These are phyloP conservation scores for Populus davidiana DNA, from an alignment of 345 rosid genomes.

Conservation along the genomic window DNA sequence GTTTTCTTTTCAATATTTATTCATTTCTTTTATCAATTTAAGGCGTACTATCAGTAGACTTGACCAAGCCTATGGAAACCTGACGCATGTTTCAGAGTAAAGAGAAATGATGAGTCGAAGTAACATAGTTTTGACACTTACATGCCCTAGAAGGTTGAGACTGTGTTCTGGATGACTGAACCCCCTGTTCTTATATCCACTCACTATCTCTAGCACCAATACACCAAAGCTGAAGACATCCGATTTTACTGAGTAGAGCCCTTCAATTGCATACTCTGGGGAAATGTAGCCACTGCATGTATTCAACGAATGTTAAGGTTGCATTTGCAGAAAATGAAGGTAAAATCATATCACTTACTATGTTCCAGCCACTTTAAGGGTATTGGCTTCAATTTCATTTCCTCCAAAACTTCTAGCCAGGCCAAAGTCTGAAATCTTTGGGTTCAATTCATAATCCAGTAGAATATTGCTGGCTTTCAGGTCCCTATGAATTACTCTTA, in stretches of 20 bases:
- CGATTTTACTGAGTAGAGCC: conserved; percentile 4
- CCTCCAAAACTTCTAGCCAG: conserved; percentile 6
- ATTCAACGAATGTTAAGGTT: neutral
- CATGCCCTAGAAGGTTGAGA: conserved; percentile 1
- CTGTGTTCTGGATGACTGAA: neutral
- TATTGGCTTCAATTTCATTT: conserved; percentile 2
- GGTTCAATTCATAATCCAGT: neutral
- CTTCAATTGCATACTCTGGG: conserved; percentile 5
- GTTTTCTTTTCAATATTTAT: neutral
- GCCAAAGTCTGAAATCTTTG: conserved; percentile 13
- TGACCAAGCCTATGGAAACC: neutral
- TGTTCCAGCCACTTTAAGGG: conserved; percentile 3
- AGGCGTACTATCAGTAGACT: neutral
- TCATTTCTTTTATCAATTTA: neutral
- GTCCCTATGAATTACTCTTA: conserved; percentile 11
- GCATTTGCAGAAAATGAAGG: neutral
- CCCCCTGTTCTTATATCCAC: neutral
- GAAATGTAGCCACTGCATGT: conserved; percentile 9
- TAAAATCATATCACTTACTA: neutral
- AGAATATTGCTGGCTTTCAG: conserved; percentile 7
- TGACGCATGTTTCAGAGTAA: neutral
- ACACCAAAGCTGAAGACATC: conserved; percentile 12
- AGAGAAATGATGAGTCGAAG: too few relatives aligned
- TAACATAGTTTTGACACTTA: neutral
- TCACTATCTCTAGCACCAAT: neutral